These are phyloP conservation scores for Herpetospermum pedunculosum DNA, from an alignment of 306 rosid species.

Conservation along the genomic window DNA sequence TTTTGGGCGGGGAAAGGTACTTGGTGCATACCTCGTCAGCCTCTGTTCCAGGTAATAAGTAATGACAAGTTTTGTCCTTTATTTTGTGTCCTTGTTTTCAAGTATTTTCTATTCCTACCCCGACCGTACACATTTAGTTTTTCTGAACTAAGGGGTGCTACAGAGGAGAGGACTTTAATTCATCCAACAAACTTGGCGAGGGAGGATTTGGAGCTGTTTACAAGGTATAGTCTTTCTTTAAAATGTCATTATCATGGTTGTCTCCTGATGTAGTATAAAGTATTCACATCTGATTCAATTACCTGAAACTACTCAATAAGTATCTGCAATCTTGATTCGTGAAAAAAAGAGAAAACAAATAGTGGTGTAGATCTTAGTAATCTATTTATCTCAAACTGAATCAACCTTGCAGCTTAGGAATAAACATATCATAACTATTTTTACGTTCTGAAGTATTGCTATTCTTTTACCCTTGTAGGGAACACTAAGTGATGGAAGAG, in stretches of 20 bases:
- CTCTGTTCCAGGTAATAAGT: conserved; percentile 52
- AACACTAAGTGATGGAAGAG: conserved; percentile 60
- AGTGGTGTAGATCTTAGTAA: background rate
- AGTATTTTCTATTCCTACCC: conserved; percentile 8
- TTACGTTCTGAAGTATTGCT: background rate
- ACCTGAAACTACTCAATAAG: background rate
- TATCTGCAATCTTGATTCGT: background rate
- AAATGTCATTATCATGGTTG: background rate
- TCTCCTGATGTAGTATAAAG: too few relatives aligned
- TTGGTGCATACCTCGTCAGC: conserved; percentile 53
- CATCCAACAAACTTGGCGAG: conserved; percentile 58
- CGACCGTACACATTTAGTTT: conserved; percentile 61
- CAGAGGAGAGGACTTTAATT: conserved; percentile 48
- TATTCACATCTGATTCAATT: background rate
- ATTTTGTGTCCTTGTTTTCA: background rate
- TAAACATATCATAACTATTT: background rate
- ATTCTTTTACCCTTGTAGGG: conserved; percentile 31
- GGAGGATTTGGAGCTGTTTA: conserved; percentile 89
- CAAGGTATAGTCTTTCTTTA: conserved; percentile 28
- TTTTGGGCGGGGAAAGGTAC: conserved; percentile 93
- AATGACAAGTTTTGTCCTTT: conserved; percentile 3
- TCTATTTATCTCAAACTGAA: background rate
- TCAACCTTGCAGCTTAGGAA: background rate
- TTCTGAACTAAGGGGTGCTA: conserved; percentile 48
- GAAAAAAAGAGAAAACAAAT: background rate